Evolutionary conservation across 805 yeast genomes (phyloP).

Genomic region (Saccharomycopsis guyanensis): DNA sequence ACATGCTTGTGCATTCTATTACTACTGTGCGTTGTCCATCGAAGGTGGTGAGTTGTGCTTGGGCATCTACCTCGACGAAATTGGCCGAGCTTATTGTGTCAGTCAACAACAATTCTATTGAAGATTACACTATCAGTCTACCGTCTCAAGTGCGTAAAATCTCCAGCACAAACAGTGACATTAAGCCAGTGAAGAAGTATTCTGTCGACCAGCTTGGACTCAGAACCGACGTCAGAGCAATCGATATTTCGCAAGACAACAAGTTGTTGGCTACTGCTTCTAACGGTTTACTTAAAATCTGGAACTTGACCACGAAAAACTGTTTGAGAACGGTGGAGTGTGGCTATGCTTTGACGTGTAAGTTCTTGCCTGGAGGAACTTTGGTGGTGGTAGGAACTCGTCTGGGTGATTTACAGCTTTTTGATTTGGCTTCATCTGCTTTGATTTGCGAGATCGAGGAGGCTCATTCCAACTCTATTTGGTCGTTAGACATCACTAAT

Average conservation of each 20-base stretch:
- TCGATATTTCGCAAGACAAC: slow-evolving; percentile 76
- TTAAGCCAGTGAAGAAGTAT: slow-evolving; percentile 40
- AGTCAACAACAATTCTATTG: slow-evolving; percentile 67
- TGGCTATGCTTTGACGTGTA: slow-evolving; percentile 76
- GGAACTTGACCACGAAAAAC: slow-evolving; percentile 69
- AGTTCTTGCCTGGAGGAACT: slow-evolving; percentile 87
- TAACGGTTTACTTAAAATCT: slow-evolving; percentile 79
- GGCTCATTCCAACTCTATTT: slow-evolving; percentile 78
- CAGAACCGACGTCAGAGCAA: slow-evolving; percentile 78
- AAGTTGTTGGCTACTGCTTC: slow-evolving; percentile 82
- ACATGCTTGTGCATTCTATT: slow-evolving; percentile 60
- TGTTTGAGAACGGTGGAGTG: slow-evolving; percentile 84
- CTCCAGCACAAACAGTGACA: slow-evolving; percentile 32
- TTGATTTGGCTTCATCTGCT: slow-evolving; percentile 79
- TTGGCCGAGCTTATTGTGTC: slow-evolving; percentile 55
- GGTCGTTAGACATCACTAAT: slow-evolving; percentile 82
- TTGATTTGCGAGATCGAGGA: slow-evolving; percentile 58
- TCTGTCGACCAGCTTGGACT: slow-evolving; percentile 77
- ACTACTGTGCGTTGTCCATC: slow-evolving; percentile 56
- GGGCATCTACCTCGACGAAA: slow-evolving; percentile 47
- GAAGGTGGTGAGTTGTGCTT: slow-evolving; percentile 59
- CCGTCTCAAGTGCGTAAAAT: slow-evolving; percentile 53
- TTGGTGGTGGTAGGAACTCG: slow-evolving; percentile 84
- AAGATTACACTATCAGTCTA: slow-evolving; percentile 49
- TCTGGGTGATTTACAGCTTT: slow-evolving; percentile 74